phyloP scores from a whole-genome alignment of 73 alveolate genomes.

The Paramecium biaurelia region DNA sequence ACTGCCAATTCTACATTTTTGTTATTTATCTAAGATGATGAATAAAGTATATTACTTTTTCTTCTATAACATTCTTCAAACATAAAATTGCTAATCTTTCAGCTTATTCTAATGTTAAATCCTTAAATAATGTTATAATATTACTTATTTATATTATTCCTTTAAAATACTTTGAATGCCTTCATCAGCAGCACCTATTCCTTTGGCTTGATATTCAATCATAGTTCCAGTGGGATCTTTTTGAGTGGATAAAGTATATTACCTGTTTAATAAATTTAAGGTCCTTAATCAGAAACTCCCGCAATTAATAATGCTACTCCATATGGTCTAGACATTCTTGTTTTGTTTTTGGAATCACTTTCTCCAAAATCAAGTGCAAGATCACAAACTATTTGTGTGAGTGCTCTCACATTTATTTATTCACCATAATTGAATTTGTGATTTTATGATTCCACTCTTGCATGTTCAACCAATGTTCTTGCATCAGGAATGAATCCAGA shows the following conservation, averaged over 20 bases:
- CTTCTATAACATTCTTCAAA: conserved; percentile 94
- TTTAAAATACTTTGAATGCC: conserved; percentile 88
- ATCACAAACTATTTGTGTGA: conserved; percentile 90
- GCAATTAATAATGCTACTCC: conserved; percentile 95
- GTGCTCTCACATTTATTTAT: conserved; percentile 85
- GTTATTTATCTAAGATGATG: conserved; percentile 65
- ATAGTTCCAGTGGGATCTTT: conserved; percentile 94
- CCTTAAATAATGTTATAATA: background rate
- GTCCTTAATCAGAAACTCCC: conserved; percentile 94
- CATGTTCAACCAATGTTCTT: conserved; percentile 90
- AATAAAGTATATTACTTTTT: conserved; percentile 60
- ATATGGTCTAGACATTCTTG: conserved; percentile 91
- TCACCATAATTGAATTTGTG: conserved; percentile 92
- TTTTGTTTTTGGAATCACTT: conserved; percentile 82
- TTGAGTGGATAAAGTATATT: background rate
- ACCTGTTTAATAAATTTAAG: conserved; percentile 85
- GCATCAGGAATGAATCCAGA: conserved; percentile 96
- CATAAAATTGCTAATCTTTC: conserved; percentile 83
- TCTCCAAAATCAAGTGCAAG: conserved; percentile 95
- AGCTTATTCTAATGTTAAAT: conserved; percentile 89
- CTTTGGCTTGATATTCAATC: conserved; percentile 93
- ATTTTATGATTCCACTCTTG: conserved; percentile 92
- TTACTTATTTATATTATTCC: conserved; percentile 80
- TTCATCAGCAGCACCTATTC: conserved; percentile 96
- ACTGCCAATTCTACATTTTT: conserved; percentile 90